A percentile compares a stretch with the other conserved stretches of the same genome.
Conservation (phyloP, 768 basidiomycete genomes). For the Lactarius hengduanensis region DNA sequence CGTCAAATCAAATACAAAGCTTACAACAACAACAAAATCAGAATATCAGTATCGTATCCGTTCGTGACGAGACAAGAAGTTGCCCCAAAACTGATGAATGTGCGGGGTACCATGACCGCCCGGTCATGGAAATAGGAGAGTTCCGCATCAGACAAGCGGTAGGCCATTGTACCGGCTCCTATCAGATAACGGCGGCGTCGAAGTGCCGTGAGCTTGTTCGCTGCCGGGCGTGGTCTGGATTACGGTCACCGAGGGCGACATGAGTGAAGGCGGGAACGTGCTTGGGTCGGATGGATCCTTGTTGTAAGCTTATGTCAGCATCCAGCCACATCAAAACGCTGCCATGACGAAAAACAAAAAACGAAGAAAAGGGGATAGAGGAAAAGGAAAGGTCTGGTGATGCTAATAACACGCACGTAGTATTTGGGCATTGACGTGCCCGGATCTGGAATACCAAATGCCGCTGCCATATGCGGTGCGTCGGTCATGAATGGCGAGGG, state of each 20-base stretch:
- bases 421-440: not conserved
- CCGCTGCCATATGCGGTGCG: not conserved
- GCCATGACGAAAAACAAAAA: not conserved
- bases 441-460: not conserved
- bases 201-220: not conserved
- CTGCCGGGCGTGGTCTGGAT: not conserved
- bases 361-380: too few relatives aligned
- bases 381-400: not conserved
- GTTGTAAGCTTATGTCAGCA: not conserved
- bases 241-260: not conserved
- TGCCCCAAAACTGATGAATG: not conserved
- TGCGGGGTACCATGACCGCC: not conserved
- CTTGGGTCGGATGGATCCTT: constrained; percentile 14
- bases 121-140: not conserved
- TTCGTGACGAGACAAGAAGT: constrained; percentile 22
- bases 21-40: not conserved
- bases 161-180: constrained; percentile 5
- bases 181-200: not conserved
- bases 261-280: not conserved
- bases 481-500: constrained; percentile 12
- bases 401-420: constrained; percentile 6
- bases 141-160: constrained; percentile 9
- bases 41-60: not conserved
- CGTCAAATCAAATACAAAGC: not conserved
- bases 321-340: not conserved